Conservation (phyloP, 192 early-diverging fungal genomes). For the Chytriomyces sp. region DNA sequence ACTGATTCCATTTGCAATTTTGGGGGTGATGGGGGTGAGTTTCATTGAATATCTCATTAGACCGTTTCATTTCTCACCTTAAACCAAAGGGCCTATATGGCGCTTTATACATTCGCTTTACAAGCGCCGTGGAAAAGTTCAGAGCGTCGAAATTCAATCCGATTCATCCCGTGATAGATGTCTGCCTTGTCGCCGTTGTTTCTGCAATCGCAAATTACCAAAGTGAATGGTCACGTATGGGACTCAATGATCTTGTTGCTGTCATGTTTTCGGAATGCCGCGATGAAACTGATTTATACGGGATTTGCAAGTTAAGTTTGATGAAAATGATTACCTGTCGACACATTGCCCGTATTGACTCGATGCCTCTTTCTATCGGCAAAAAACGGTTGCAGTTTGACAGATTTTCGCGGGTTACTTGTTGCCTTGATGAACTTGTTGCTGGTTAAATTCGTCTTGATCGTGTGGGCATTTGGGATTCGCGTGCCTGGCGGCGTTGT, state of each 20-base stretch:
- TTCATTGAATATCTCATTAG: background rate
- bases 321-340: constrained; percentile 14
- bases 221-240: constrained; percentile 24
- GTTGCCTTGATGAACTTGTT: no score
- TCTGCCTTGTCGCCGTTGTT: constrained; percentile 47
- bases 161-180: constrained; percentile 43
- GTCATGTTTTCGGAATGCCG: constrained; percentile 48
- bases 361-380: background rate
- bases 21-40: constrained; percentile 74
- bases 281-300: constrained; percentile 28
- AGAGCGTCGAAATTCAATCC: constrained; percentile 9
- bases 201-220: constrained; percentile 44
- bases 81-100: constrained; percentile 48
- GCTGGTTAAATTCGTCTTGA: constrained; percentile 34
- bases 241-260: constrained; percentile 31
- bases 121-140: constrained; percentile 26
- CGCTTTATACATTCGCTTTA: constrained; percentile 51
- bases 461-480: constrained; percentile 49
- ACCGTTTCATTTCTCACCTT: background rate
- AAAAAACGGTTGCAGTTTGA: no score
- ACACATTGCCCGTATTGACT: background rate
- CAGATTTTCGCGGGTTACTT: constrained; percentile 27
- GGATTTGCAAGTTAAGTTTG: constrained; percentile 30
- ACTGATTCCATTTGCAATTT: constrained; percentile 64
- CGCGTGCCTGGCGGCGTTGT: constrained; percentile 89